phyloP scores from a whole-genome alignment of 345 rosid species.

The Citrus sinensis region DNA sequence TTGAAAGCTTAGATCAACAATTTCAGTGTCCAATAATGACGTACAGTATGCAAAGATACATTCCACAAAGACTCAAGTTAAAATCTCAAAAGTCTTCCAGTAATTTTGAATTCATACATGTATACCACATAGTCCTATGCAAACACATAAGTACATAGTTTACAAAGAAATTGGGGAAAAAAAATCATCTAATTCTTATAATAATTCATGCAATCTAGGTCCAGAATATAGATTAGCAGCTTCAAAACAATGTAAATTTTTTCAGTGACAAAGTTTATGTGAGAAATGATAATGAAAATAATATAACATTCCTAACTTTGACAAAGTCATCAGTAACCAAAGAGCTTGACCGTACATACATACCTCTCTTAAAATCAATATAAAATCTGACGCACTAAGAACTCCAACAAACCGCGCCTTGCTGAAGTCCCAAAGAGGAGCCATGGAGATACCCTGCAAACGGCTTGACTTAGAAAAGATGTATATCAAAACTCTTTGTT shows the following conservation, averaged over 20 bases:
- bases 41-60: background rate
- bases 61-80: background rate
- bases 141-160: background rate
- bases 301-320: background rate
- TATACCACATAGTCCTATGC: background rate
- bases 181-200: background rate
- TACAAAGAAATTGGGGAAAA: background rate
- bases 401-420: constrained; percentile 73
- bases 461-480: constrained; percentile 27
- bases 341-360: constrained; percentile 7
- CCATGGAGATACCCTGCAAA: constrained; percentile 61
- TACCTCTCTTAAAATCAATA: constrained; percentile 73
- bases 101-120: background rate
- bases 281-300: background rate
- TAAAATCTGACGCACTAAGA: constrained; percentile 63
- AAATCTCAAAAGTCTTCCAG: background rate
- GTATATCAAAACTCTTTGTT: constrained; percentile 22
- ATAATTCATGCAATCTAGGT: background rate
- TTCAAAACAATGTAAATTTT: background rate
- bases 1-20: background rate
- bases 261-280: background rate
- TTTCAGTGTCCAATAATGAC: background rate
- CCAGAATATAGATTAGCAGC: background rate
- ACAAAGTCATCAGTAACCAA: constrained; percentile 8
- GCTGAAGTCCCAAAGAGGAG: constrained; percentile 72